These are phyloP conservation scores for Didymella sp. DNA, from an alignment of 2,329 filamentous ascomycete genomes.

Conservation along the genomic window DNA sequence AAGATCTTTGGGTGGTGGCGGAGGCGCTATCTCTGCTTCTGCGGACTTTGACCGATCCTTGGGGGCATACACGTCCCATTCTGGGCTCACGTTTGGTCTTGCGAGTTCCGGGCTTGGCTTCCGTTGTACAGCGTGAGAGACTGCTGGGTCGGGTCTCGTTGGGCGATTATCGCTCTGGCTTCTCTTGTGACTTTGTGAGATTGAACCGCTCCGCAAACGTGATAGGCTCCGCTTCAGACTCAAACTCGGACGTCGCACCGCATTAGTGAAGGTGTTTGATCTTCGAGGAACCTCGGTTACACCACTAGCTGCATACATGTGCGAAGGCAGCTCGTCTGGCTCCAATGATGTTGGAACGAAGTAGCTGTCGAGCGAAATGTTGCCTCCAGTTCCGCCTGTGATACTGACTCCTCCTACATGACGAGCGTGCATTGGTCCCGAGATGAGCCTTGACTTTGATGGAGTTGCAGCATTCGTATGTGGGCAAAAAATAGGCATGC, in stretches of 20 bases:
- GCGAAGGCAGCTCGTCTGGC: constrained; percentile 38
- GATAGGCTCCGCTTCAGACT: constrained; percentile 38
- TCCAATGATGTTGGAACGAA: constrained; percentile 27
- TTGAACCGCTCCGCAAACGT: constrained; percentile 22
- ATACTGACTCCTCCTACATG: constrained; percentile 44
- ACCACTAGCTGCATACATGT: constrained; percentile 34
- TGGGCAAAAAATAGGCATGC: constrained; percentile 17
- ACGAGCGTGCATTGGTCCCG: constrained; percentile 42
- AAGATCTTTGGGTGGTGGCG: constrained; percentile 15
- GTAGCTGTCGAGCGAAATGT: constrained; percentile 29
- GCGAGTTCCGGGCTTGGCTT: not conserved
- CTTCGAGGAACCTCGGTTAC: constrained; percentile 36
- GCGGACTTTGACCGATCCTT: not conserved
- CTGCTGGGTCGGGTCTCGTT: not conserved
- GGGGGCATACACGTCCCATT: not conserved
- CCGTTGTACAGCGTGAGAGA: not conserved
- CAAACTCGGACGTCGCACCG: constrained; percentile 36
- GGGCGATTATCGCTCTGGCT: constrained; percentile 12
- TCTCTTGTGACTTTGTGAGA: constrained; percentile 10
- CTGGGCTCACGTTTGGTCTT: not conserved
- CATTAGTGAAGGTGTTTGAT: constrained; percentile 36
- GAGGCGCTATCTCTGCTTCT: constrained; percentile 7
- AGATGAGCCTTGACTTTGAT: constrained; percentile 38
- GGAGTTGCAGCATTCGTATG: constrained; percentile 26
- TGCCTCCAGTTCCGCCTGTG: constrained; percentile 25